These are phyloP conservation scores for Mesembryanthemum crystallinum DNA, from an alignment of 148 eudicot genomes.

Conservation along the genomic window DNA sequence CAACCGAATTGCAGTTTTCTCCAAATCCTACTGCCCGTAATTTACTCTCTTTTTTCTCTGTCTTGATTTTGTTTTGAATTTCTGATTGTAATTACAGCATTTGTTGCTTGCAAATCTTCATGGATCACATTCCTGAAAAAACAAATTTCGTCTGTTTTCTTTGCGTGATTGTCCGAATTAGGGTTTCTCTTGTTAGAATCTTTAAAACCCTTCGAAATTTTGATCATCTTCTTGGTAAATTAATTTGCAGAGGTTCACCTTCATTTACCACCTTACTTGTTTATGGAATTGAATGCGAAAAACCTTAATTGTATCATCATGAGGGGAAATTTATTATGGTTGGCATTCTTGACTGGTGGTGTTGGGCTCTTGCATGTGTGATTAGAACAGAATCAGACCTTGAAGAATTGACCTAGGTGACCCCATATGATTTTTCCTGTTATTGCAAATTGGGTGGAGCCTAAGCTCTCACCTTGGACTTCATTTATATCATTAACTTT, in stretches of 20 bases:
- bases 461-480: too few relatives aligned
- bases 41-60: slow-evolving; percentile 21
- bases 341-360: background rate
- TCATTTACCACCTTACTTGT: too few relatives aligned
- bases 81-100: background rate
- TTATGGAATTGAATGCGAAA: too few relatives aligned
- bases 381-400: background rate
- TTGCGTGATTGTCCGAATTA: background rate
- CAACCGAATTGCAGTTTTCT: slow-evolving; percentile 82
- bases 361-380: background rate
- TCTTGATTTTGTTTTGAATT: background rate
- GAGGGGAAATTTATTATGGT: background rate
- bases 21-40: slow-evolving; percentile 97
- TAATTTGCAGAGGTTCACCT: too few relatives aligned
- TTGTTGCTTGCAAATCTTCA: background rate
- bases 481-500: too few relatives aligned
- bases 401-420: background rate
- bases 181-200: slow-evolving; percentile 1
- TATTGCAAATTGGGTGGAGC: background rate
- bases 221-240: too few relatives aligned
- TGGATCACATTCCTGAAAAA: background rate
- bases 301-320: too few relatives aligned
- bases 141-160: background rate
- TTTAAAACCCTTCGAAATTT: too few relatives aligned
- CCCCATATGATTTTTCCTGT: background rate